phyloP scores from a whole-genome alignment of 2,329 filamentous ascomycete species.

The Akanthomyces muscarius region DNA sequence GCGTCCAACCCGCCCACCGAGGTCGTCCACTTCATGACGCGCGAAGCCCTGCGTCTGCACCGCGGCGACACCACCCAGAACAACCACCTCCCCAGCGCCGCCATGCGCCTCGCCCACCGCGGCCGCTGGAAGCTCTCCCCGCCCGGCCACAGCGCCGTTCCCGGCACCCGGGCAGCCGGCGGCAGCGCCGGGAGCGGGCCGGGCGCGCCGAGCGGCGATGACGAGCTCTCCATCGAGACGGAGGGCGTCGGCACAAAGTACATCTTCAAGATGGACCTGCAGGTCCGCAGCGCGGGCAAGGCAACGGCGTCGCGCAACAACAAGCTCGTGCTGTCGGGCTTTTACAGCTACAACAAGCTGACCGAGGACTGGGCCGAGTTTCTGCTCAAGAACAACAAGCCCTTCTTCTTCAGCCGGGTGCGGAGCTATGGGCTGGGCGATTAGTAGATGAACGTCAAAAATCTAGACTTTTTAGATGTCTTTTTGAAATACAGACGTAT shows the following conservation, averaged over 20 bases:
- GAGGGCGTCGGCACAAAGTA: conserved; percentile 78
- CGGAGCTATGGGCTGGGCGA: conserved; percentile 53
- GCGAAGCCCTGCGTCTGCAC: conserved; percentile 58
- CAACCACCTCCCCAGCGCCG: conserved; percentile 35
- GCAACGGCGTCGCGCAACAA: conserved; percentile 65
- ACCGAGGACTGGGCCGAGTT: conserved; percentile 93
- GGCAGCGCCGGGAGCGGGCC: conserved; percentile 57
- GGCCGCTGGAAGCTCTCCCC: conserved; percentile 48
- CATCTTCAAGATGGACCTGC: conserved; percentile 76
- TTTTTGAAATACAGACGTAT: neutral
- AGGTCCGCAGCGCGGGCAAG: conserved; percentile 60
- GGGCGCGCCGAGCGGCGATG: conserved; percentile 46
- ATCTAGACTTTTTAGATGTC: neutral
- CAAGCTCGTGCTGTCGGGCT: conserved; percentile 82
- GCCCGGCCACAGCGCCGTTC: conserved; percentile 44
- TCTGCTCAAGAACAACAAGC: conserved; percentile 57
- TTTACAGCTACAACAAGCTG: conserved; percentile 84
- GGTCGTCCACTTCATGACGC: conserved; percentile 78
- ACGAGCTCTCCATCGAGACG: conserved; percentile 78
- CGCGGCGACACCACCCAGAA: conserved; percentile 29
- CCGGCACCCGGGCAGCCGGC: conserved; percentile 47
- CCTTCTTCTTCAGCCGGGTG: conserved; percentile 65
- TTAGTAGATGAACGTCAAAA: neutral
- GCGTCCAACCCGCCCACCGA: conserved; percentile 79
- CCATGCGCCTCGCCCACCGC: conserved; percentile 67